Base-by-base conservation (phyloP, 2,329 filamentous ascomycete species). In the Elsinoe ampelina region DNA sequence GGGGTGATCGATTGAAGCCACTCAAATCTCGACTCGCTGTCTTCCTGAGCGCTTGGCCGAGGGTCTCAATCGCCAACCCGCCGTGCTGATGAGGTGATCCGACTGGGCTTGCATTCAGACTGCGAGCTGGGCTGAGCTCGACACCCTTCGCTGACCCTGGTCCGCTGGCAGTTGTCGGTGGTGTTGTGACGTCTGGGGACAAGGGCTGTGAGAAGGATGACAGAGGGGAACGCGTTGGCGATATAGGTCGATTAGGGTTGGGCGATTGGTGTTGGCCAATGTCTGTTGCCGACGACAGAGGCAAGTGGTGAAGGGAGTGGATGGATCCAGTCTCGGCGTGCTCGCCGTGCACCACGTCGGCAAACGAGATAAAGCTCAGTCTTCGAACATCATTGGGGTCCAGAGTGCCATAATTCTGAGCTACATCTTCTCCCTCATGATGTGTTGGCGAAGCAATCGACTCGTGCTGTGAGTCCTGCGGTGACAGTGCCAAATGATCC, bases 301-400 rank as follows among this genome's bases (percentile, higher is more conserved):
- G 85, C 52, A 82, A 80, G 58, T 86, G 73, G 67, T 89, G 84
- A 57, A 87, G 77, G 57, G 84, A 85, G 59, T 92, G 87, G 12
- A 19, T 45, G 2, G 47, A 54, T 12, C 48, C 47, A 3, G 59
- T 54, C 54, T 61, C 59, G 11, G 48, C 47, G 65, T 92, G 87
- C 69, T 93, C 88, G 34, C 85, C 81, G 68, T 95, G 89, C 39
- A 97, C 89, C 8, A 97, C 89, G 66, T 97, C 92, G 60, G 92
- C 91, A 71, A 97, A 97, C 6, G 90, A 95, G 68, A 97, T 95
- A 73, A 97, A 97, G 69, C 87, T 93, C 60, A 97, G 74, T 19
- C 92, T 83, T 45, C 89, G 84, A 15, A 95, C 81, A 65, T 95
- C 91, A 47, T 82, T 79, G 38, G 79, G 80, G 65, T 95, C 90